phyloP scores from a whole-genome alignment of 331 rosid species.

The Saraca asoca region DNA sequence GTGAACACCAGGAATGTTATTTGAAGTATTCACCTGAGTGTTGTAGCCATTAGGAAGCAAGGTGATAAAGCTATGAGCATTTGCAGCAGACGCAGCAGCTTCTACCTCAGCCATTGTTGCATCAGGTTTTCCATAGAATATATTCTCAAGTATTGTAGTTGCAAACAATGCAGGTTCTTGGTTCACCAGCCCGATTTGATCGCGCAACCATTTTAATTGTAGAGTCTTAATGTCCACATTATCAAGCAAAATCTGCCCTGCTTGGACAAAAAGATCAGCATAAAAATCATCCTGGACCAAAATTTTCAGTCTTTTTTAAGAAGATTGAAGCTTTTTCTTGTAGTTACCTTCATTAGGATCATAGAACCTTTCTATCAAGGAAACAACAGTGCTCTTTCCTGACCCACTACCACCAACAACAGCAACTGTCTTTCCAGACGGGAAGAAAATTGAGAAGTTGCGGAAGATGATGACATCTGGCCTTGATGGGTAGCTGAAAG shows the following conservation, averaged over 20 bases:
- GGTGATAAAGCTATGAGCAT: slow-evolving; percentile 94
- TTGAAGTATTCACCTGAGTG: slow-evolving; percentile 67
- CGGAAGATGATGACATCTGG: slow-evolving; percentile 84
- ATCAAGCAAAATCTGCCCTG: slow-evolving; percentile 90
- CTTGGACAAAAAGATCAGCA: slow-evolving; percentile 32
- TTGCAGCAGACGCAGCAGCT: slow-evolving; percentile 84
- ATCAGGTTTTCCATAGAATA: slow-evolving; percentile 85
- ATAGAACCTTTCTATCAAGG: slow-evolving; percentile 94
- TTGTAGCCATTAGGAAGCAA: slow-evolving; percentile 90
- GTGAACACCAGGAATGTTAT: neutral
- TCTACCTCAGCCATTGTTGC: slow-evolving; percentile 89
- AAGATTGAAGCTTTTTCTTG: slow-evolving; percentile 2
- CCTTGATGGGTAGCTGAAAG: slow-evolving; percentile 93
- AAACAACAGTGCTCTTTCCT: slow-evolving; percentile 93
- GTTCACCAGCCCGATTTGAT: slow-evolving; percentile 95
- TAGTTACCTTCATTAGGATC: slow-evolving; percentile 92
- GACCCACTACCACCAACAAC: slow-evolving; percentile 99
- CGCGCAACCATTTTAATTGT: slow-evolving; percentile 86
- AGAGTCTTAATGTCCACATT: slow-evolving; percentile 81
- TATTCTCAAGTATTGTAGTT: slow-evolving; percentile 93
- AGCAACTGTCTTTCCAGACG: slow-evolving; percentile 94
- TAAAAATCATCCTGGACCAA: slow-evolving; percentile 4
- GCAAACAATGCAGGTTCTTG: slow-evolving; percentile 99
- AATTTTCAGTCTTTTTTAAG: neutral
- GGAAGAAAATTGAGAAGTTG: slow-evolving; percentile 82